Evolutionary conservation across 202 grass and related monocot genomes (phyloP), one percentile per base, ranked within the genome.

Genomic region (Digitaria exilis): DNA sequence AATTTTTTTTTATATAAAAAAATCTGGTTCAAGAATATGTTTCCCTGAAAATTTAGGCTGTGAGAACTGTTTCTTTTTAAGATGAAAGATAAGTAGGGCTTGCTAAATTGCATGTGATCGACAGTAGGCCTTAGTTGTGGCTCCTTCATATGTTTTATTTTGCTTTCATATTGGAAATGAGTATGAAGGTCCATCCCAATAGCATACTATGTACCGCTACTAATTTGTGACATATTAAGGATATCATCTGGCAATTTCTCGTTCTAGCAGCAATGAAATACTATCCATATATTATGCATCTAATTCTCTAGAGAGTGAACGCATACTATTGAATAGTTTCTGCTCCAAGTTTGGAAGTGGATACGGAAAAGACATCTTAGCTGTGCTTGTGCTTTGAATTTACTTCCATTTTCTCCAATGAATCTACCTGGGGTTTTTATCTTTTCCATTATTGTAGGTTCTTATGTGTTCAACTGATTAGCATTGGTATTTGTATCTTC

Each of bases 391-490:
- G 58, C 24, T 22, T 87, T 26, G 21, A 43, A 32, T 72, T 77
- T 44, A 50, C 19, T 46, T 69, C 9, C 56, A 45, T 87, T 48
- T 65, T 79, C 66, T 42, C 75, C 5, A 66, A 13, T 42, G 15
- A 54, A 77, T 71, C 28, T 43, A 59, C 31, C 21, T 83, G 4
- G 49, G 49, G 73, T 3, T 28, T 73, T 45, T 66, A 7, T 58
- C 24, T 21, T 37, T 51, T 35, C 30, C 29, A 69, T 44, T 29
- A 18, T 16, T 25, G 7, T 21, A 9, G 16, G 4, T 72, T 56
- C 56, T 25, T 78, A 77, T 76, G 14, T 49, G 22, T 69, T n/a
- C 25, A 80, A 55, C 61, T 41, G 49, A 64, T 80, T 15, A 70
- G 17, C 7, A 32, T 76, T 81, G 65, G 13, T 54, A 16, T n/a